Conservation (phyloP, 306 rosid genomes). For the Trichosanthes truncata region DNA sequence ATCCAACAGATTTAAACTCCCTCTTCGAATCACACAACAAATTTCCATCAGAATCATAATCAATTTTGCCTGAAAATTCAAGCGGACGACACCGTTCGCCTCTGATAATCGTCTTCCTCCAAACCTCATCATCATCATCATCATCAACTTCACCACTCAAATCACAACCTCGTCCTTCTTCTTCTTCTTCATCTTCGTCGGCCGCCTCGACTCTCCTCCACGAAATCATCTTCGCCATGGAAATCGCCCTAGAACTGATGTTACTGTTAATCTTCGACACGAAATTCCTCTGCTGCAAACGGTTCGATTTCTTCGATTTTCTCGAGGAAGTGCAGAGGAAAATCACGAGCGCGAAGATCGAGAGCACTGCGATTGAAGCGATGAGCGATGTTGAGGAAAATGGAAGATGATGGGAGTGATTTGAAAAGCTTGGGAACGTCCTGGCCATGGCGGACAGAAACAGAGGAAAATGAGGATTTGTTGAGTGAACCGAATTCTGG, state of each 20-base stretch:
- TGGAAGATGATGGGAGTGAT: conserved; percentile 5
- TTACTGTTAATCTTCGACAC: conserved; percentile 27
- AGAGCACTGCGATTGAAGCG: background rate
- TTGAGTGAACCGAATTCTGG: background rate
- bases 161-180: background rate
- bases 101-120: conserved; percentile 68
- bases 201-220: conserved; percentile 36
- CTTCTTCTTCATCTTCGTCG: conserved; percentile 8
- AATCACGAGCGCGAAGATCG: conserved; percentile 16
- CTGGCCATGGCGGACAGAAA: conserved; percentile 24
- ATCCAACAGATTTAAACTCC: background rate
- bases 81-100: conserved; percentile 70
- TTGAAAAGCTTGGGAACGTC: conserved; percentile 7
- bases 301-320: conserved; percentile 19
- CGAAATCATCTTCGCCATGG: conserved; percentile 41
- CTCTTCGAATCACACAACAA: background rate
- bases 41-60: conserved; percentile 32
- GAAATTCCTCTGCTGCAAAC: conserved; percentile 15
- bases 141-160: conserved; percentile 25
- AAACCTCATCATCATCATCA: conserved; percentile 44
- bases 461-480: background rate
- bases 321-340: conserved; percentile 31
- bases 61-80: conserved; percentile 38
- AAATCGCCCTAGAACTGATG: conserved; percentile 29
- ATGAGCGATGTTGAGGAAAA: conserved; percentile 17